Conservation (phyloP, 352 stramenopile species). For the Pythium volutum region DNA sequence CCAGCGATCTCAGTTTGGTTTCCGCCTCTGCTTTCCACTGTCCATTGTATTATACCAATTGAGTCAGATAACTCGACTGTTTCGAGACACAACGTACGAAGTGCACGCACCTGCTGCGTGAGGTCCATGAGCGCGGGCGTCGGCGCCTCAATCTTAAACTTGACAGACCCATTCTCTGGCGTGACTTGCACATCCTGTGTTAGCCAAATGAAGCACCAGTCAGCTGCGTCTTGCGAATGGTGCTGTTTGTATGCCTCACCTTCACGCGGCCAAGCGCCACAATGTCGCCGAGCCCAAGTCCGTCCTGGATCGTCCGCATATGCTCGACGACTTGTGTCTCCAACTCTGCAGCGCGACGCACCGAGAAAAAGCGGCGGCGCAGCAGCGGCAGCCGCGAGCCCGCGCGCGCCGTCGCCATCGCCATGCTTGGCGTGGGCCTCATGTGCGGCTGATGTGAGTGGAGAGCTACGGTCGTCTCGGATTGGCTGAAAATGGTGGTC, state of each 20-base stretch:
- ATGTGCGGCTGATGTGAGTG: slow-evolving; percentile 5
- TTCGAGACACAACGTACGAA: neutral
- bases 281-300: slow-evolving; percentile 70
- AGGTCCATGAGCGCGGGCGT: slow-evolving; percentile 69
- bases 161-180: slow-evolving; percentile 42
- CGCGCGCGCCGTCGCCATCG: slow-evolving; percentile 5
- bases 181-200: slow-evolving; percentile 52
- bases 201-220: neutral
- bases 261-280: slow-evolving; percentile 78
- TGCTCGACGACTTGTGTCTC: slow-evolving; percentile 78
- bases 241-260: slow-evolving; percentile 26
- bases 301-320: slow-evolving; percentile 64
- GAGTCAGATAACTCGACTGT: neutral
- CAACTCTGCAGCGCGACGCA: slow-evolving; percentile 58
- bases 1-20: slow-evolving; percentile 42
- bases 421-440: slow-evolving; percentile 3
- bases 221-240: neutral
- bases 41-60: neutral
- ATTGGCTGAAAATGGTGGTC: slow-evolving; percentile 17
- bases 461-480: neutral
- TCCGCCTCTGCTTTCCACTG: slow-evolving; percentile 73
- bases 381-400: slow-evolving; percentile 24
- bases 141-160: slow-evolving; percentile 70
- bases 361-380: slow-evolving; percentile 42
- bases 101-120: slow-evolving; percentile 43